These are phyloP conservation scores for Platanthera guangdongensis DNA, from an alignment of 106 monocot genomes.

Conservation along the genomic window DNA sequence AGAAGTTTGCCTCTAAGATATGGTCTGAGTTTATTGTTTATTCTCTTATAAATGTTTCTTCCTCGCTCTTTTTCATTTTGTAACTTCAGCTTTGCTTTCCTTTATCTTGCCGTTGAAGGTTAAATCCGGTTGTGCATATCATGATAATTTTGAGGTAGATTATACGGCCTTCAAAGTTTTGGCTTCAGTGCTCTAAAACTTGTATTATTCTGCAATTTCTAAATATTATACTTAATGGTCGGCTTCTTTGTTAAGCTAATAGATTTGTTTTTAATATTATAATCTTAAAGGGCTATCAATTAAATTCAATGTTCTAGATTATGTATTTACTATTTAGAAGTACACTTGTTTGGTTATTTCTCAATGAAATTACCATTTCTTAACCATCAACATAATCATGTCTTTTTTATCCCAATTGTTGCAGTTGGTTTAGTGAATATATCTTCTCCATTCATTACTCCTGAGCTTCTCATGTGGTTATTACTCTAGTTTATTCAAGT, in stretches of 20 bases:
- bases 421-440: no score
- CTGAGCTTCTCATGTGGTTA: neutral
- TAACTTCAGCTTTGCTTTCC: no score
- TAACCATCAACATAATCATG: neutral
- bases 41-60: no score
- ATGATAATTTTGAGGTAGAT: neutral
- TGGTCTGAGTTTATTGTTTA: no score
- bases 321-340: neutral
- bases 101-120: no score
- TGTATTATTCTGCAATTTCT: no score
- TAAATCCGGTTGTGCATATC: no score
- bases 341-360: neutral
- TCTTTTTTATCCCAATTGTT: neutral
- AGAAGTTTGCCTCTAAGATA: no score
- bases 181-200: no score
- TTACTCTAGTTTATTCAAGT: neutral
- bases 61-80: no score
- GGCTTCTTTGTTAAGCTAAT: neutral
- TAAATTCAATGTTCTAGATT: neutral
- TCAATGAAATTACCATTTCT: neutral
- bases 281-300: neutral
- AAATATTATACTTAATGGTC: no score
- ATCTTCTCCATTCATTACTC: neutral
- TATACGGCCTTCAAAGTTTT: neutral
- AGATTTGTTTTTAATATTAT: neutral